Conservation (phyloP, 768 basidiomycete species). For the Lactarius psammicola region DNA sequence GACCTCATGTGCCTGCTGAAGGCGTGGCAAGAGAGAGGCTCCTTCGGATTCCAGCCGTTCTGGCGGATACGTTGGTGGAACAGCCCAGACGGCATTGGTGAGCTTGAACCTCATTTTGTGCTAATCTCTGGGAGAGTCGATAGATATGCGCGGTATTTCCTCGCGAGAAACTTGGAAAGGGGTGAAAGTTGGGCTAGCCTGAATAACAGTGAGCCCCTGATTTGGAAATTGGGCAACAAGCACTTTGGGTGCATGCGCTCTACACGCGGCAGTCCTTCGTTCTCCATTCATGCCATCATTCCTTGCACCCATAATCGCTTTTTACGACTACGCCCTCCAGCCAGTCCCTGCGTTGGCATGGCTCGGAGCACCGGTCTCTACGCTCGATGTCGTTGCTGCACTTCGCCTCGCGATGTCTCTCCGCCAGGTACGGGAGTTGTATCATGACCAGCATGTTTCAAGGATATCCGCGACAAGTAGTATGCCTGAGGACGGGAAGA, state of each 20-base stretch:
- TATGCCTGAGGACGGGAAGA: constrained; percentile 8
- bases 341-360: constrained; percentile 19
- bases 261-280: neutral
- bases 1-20: constrained; percentile 16
- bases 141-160: constrained; percentile 26
- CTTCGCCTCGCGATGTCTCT: constrained; percentile 24
- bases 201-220: constrained; percentile 11
- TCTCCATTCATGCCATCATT: constrained; percentile 19
- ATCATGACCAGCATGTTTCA: constrained; percentile 7
- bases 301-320: constrained; percentile 20
- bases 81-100: constrained; percentile 17
- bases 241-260: neutral
- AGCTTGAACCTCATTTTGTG: constrained; percentile 25
- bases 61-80: constrained; percentile 19
- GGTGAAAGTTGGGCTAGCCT: too few relatives aligned
- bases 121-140: constrained; percentile 27
- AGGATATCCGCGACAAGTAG: constrained; percentile 5
- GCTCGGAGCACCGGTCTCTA: constrained; percentile 24
- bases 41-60: constrained; percentile 15
- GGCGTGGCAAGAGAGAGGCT: constrained; percentile 12
- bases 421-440: constrained; percentile 24
- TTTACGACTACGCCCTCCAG: constrained; percentile 24
- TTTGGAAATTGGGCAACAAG: neutral
- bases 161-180: too few relatives aligned
- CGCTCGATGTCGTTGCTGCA: constrained; percentile 25